A percentile compares a stretch with the other conserved stretches of the same genome.
These are phyloP conservation scores for Amanita molliuscula DNA, from an alignment of 768 basidiomycete species.

Conservation along the genomic window DNA sequence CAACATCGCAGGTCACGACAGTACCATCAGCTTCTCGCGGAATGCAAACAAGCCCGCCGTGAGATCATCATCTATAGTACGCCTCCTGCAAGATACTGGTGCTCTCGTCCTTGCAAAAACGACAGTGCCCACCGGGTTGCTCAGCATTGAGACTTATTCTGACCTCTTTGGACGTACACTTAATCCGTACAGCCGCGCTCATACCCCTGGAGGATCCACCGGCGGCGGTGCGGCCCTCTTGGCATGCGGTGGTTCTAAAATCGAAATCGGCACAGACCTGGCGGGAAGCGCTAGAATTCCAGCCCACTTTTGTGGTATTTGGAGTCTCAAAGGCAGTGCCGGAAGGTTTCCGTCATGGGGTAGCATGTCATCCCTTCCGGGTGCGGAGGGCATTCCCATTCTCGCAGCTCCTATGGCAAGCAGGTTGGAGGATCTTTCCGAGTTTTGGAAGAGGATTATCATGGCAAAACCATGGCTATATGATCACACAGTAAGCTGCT, in stretches of 20 bases:
- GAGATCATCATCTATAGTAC: constrained; percentile 43
- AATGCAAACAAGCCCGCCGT: constrained; percentile 32
- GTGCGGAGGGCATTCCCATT: constrained; percentile 46
- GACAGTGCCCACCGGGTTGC: constrained; percentile 43
- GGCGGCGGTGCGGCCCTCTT: constrained; percentile 64
- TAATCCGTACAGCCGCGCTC: constrained; percentile 49
- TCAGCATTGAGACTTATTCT: constrained; percentile 47
- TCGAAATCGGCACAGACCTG: constrained; percentile 66
- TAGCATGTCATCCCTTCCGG: constrained; percentile 32
- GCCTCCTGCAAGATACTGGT: constrained; percentile 49
- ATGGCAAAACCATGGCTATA: constrained; percentile 57
- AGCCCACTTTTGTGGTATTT: constrained; percentile 64
- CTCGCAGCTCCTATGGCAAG: constrained; percentile 52
- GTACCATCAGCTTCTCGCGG: constrained; percentile 51
- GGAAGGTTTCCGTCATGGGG: constrained; percentile 49
- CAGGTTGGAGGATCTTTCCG: constrained; percentile 50
- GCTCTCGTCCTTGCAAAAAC: constrained; percentile 60
- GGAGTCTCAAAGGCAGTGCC: constrained; percentile 50
- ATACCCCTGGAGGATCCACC: constrained; percentile 52
- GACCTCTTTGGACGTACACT: constrained; percentile 52
- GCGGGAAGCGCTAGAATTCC: constrained; percentile 68
- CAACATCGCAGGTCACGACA: constrained; percentile 46
- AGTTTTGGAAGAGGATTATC: constrained; percentile 56
- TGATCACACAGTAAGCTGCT: constrained; percentile 42
- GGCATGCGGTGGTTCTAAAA: constrained; percentile 51